phyloP scores from a whole-genome alignment of 495 filamentous ascomycete species.

The Penicillium robsamsonii region DNA sequence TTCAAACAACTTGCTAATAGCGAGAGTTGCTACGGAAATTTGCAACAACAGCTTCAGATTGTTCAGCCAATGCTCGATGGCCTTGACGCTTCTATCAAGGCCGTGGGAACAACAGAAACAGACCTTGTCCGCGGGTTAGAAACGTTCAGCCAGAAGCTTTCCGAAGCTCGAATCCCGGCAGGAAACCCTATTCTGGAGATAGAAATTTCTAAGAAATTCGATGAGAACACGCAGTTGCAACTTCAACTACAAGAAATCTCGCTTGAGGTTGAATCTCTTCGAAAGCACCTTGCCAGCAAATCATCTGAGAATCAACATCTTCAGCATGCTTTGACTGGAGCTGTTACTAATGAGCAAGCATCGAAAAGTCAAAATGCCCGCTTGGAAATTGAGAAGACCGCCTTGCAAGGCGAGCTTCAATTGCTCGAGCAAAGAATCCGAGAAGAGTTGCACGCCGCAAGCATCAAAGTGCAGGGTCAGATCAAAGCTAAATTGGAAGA shows the following conservation, averaged over 20 bases:
- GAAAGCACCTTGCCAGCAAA: constrained; percentile 17
- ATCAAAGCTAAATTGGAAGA: constrained; percentile 24
- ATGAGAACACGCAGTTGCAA: constrained; percentile 30
- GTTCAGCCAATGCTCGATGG: constrained; percentile 21
- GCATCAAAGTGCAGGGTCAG: constrained; percentile 19
- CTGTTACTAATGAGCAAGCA: constrained; percentile 12
- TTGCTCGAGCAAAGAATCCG: constrained; percentile 22
- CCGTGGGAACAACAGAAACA: constrained; percentile 15
- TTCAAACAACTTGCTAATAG: constrained; percentile 24
- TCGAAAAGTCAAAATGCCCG: constrained; percentile 9
- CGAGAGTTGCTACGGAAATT: constrained; percentile 8
- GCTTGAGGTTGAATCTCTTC: constrained; percentile 14
- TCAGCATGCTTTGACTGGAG: constrained; percentile 20
- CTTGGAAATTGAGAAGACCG: constrained; percentile 21
- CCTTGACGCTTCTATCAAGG: constrained; percentile 20
- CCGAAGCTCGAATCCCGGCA: constrained; percentile 21
- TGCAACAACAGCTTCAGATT: constrained; percentile 21
- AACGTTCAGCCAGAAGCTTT: constrained; percentile 21
- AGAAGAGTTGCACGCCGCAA: constrained; percentile 26
- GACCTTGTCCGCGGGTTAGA: constrained; percentile 24
- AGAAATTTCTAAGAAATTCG: constrained; percentile 16
- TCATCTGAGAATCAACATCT: constrained; percentile 19
- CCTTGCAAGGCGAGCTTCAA: constrained; percentile 22
- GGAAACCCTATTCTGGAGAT: constrained; percentile 12
- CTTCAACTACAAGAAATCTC: constrained; percentile 22